Base-by-base conservation (phyloP, 1,284 basidiomycete genomes). In the Stereum hirsutum region DNA sequence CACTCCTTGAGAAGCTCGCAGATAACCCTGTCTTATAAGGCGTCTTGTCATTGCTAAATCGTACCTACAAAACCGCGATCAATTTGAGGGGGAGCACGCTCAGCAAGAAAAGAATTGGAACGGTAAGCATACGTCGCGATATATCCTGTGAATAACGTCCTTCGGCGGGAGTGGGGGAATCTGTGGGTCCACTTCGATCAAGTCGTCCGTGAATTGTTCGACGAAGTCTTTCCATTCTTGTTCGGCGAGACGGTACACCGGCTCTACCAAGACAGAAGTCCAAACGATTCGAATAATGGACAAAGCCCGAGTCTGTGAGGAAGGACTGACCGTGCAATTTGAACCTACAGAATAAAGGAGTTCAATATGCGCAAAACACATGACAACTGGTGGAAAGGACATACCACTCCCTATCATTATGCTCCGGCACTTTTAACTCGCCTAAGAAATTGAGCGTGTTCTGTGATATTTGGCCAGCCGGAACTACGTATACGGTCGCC, bases 21-120 rank as follows among this genome's bases (percentile, higher is more conserved):
- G 81, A 81, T 32, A 95, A 76, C 4, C 72, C 72, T 4, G 65
- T 75, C 65, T 96, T 95, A 67, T 96, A 96, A 0, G 93, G 93
- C 3, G 93, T 94, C 64, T 91, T 91, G 58, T 93, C 86, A 47
- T 91, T 90, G 55, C 87, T 89, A 61, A 95, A 95, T n/a, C 92
- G 78, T 12, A 93, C 64, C 82, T 90, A 54, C n/a, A 42, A n/a
- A 17, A 48, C 7, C 34, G 27, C 8, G 20, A 19, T 25, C 14
- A 12, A 26, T 34, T 6, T 35, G 6, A 34, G 15, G 30, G 21
- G 6, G 17, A 24, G 7, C n/a, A n/a, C n/a, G n/a, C 34, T n/a
- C 10, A 21, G 21, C n/a, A 5, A 28, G 20, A 30, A 23, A 25
- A 19, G 2, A 32, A 26, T 27, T 24, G 26, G 39, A 24, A 31